phyloP scores from a whole-genome alignment of 75 land plant species.

The Picea glauca region DNA sequence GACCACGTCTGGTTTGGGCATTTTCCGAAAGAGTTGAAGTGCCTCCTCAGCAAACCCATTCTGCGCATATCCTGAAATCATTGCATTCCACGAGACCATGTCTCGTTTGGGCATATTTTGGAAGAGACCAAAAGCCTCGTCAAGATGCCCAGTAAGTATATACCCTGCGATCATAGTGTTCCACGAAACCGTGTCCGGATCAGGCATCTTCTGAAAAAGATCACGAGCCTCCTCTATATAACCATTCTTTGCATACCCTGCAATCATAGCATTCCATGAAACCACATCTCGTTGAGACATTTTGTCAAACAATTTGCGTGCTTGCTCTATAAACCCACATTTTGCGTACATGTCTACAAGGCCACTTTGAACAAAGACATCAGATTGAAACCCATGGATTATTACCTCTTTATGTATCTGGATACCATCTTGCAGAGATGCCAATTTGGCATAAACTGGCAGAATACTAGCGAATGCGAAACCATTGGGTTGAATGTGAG shows the following conservation, averaged over 20 bases:
- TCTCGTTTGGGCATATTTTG: neutral
- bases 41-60: neutral
- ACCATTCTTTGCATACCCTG: conserved; percentile 42
- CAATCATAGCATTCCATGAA: conserved; percentile 68
- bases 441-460: conserved; percentile 30
- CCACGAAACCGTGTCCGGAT: neutral
- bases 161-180: neutral
- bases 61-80: conserved; percentile 1
- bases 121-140: neutral
- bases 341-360: conserved; percentile 58
- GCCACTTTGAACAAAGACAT: conserved; percentile 47
- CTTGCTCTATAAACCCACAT: conserved; percentile 59
- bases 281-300: conserved; percentile 44
- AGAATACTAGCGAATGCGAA: neutral
- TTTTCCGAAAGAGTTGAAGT: neutral
- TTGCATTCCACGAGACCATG: neutral
- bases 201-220: conserved; percentile 40
- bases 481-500: conserved; percentile 40
- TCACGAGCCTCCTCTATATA: conserved; percentile 47
- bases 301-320: conserved; percentile 34
- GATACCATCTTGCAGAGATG: conserved; percentile 24
- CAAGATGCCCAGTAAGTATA: neutral
- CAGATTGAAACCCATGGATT: conserved; percentile 25
- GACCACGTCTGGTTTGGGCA: neutral
- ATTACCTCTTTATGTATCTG: conserved; percentile 29